phyloP scores from a whole-genome alignment of 2,329 filamentous ascomycete genomes.

The Alternaria metachromatica region DNA sequence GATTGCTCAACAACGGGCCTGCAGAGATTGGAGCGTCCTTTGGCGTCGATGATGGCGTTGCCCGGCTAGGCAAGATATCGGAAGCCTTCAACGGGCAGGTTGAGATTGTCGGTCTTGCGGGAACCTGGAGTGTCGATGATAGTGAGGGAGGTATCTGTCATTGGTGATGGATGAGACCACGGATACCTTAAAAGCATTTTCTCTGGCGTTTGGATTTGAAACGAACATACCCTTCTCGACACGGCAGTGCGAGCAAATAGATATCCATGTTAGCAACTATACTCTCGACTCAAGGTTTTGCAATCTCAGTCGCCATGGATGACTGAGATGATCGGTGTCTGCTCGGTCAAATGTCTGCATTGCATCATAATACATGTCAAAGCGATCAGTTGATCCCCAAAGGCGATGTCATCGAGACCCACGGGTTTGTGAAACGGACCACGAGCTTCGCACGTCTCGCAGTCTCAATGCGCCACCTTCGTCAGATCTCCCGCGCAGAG shows the following conservation, averaged over 20 bases:
- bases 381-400: background rate
- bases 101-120: slow-evolving; percentile 75
- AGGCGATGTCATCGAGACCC: background rate
- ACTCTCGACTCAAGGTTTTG: background rate
- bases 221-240: slow-evolving; percentile 3
- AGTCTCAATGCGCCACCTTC: slow-evolving; percentile 8
- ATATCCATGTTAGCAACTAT: background rate
- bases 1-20: slow-evolving; percentile 63
- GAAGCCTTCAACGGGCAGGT: slow-evolving; percentile 62
- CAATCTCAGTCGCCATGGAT: background rate
- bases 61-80: slow-evolving; percentile 58
- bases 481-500: slow-evolving; percentile 10
- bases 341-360: background rate
- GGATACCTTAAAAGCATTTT: background rate
- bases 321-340: background rate
- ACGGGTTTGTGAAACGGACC: background rate
- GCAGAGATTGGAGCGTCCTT: slow-evolving; percentile 30
- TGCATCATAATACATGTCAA: slow-evolving; percentile 1
- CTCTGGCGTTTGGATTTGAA: slow-evolving; percentile 2
- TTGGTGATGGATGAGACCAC: background rate
- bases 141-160: slow-evolving; percentile 64
- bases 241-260: background rate
- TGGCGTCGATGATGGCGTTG: slow-evolving; percentile 42
- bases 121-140: slow-evolving; percentile 88
- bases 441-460: background rate